These are phyloP conservation scores for Heliamphora pulchella DNA, from an alignment of 179 eudicot genomes.

Conservation along the genomic window DNA sequence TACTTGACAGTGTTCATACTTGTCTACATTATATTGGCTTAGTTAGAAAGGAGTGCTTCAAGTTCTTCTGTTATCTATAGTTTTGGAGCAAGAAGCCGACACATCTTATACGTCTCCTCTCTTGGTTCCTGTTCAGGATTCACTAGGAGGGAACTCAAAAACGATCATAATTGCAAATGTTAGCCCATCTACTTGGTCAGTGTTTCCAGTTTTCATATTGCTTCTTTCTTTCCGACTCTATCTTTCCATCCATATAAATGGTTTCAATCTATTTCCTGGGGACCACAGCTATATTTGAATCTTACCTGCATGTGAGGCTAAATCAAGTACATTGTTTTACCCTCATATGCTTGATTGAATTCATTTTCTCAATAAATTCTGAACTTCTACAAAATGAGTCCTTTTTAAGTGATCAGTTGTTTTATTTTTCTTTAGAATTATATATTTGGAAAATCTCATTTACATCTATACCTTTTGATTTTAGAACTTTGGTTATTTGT, in stretches of 20 bases:
- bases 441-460: not conserved
- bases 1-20: not conserved
- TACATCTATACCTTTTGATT: not conserved
- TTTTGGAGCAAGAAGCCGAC: not conserved
- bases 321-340: not conserved
- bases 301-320: not conserved
- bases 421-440: not conserved
- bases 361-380: constrained; percentile 5
- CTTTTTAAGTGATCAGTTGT: not conserved
- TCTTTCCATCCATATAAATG: not conserved
- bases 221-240: not conserved
- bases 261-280: not conserved
- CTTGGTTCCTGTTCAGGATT: constrained; percentile 52
- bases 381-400: not conserved
- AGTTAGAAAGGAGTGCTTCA: not conserved
- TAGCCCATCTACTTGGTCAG: constrained; percentile 86
- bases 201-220: constrained; percentile 10
- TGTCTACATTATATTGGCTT: not conserved
- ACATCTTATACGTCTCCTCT: not conserved
- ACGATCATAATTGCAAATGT: constrained; percentile 92
- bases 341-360: not conserved
- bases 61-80: not conserved
- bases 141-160: constrained; percentile 97
- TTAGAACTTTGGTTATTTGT: not conserved
- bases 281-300: not conserved